phyloP scores from a whole-genome alignment of 2,329 filamentous ascomycete species.

The Botrytis medusae region DNA sequence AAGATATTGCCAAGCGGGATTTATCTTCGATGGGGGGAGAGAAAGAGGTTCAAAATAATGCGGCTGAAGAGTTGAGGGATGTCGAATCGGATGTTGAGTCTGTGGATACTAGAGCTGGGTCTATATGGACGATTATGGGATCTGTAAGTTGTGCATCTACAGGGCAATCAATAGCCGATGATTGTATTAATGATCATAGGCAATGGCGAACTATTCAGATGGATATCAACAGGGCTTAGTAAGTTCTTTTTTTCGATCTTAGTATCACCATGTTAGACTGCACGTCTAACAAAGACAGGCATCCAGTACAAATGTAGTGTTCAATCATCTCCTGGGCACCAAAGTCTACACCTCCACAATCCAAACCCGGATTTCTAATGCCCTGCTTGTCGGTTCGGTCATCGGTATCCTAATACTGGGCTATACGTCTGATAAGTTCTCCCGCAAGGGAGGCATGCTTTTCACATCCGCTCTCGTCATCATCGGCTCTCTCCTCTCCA shows the following conservation, averaged over 20 bases:
- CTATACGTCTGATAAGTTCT: constrained; percentile 39
- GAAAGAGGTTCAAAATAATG: not conserved
- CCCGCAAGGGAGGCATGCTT: constrained; percentile 40
- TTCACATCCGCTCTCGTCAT: constrained; percentile 39
- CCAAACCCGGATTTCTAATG: constrained; percentile 41
- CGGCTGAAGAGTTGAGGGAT: not conserved
- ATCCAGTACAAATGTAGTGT: constrained; percentile 40
- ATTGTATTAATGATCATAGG: constrained; percentile 1
- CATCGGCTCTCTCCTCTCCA: constrained; percentile 34
- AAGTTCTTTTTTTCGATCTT: not conserved
- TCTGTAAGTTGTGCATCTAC: not conserved
- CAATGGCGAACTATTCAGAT: constrained; percentile 20
- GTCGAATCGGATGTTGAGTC: constrained; percentile 17
- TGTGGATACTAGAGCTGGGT: not conserved
- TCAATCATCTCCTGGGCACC: constrained; percentile 37
- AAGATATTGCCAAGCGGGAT: not conserved
- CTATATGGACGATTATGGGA: constrained; percentile 20
- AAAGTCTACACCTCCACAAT: constrained; percentile 36
- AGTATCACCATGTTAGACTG: not conserved
- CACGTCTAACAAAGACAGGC: constrained; percentile 23
- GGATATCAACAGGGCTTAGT: constrained; percentile 20
- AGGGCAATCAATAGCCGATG: not conserved
- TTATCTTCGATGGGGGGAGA: not conserved
- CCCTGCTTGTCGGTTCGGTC: constrained; percentile 39
- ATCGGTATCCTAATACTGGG: constrained; percentile 41